Evolutionary conservation across 164 flowering plant genomes (phyloP).

Genomic region (Chimonanthus salicifolius): DNA sequence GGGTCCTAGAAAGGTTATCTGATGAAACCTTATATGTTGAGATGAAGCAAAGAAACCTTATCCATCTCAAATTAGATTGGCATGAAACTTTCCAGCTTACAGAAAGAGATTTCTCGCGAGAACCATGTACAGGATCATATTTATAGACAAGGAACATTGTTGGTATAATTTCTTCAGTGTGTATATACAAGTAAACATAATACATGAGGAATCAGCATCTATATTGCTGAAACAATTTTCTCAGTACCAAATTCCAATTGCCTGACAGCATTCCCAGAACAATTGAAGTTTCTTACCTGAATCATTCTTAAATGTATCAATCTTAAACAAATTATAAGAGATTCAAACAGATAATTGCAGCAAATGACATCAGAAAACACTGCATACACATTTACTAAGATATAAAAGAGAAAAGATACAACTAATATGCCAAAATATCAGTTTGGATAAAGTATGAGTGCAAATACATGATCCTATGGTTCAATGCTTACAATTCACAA

Average conservation of each 20-base stretch:
- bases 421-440: background rate
- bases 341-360: constrained; percentile 1
- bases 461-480: background rate
- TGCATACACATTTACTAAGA: background rate
- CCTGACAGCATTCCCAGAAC: background rate
- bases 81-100: too few relatives aligned
- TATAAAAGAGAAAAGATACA: background rate
- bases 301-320: background rate
- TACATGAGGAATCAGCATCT: too few relatives aligned
- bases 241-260: background rate
- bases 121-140: too few relatives aligned
- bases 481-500: background rate
- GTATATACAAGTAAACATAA: too few relatives aligned
- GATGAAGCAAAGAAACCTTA: too few relatives aligned
- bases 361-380: background rate
- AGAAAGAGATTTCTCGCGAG: too few relatives aligned
- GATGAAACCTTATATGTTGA: too few relatives aligned
- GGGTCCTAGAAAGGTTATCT: too few relatives aligned
- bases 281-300: background rate
- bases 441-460: background rate
- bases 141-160: too few relatives aligned
- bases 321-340: background rate
- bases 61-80: too few relatives aligned
- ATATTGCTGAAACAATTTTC: too few relatives aligned
- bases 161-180: too few relatives aligned